These are phyloP conservation scores for Tulasnella sp. DNA, from an alignment of 768 basidiomycete genomes.

Conservation along the genomic window DNA sequence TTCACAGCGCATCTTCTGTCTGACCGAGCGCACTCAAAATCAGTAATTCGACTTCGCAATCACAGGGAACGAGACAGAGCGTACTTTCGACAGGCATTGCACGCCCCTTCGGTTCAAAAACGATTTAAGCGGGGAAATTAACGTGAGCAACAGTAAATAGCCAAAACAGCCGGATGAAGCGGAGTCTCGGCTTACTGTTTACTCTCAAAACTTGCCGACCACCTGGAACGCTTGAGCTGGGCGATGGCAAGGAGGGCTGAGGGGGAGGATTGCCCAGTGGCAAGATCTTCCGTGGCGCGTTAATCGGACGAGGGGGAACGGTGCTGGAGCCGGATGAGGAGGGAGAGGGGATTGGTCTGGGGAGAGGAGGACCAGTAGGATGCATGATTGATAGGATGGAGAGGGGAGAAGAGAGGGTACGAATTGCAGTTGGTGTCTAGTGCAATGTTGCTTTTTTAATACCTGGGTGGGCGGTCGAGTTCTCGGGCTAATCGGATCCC, in stretches of 20 bases:
- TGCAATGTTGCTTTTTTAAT: not conserved
- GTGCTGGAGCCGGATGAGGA: not conserved
- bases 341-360: not conserved
- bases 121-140: not conserved
- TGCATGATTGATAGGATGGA: not conserved
- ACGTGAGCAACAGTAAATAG: not conserved
- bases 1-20: conserved; percentile 28
- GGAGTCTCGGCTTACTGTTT: conserved; percentile 16
- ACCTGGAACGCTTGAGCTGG: not conserved
- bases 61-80: conserved; percentile 1
- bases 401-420: not conserved
- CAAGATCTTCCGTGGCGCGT: conserved; percentile 14
- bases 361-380: not conserved
- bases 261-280: conserved; percentile 22
- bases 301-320: not conserved
- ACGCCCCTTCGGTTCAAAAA: conserved; percentile 14
- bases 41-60: not conserved
- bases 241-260: conserved; percentile 6
- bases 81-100: conserved; percentile 26
- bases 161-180: not conserved
- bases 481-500: conserved; percentile 9
- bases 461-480: not conserved
- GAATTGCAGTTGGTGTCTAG: not conserved
- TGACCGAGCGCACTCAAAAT: not conserved
- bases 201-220: conserved; percentile 24